These are phyloP conservation scores for Allantophomopsis cytisporea DNA, from an alignment of 2,329 filamentous ascomycete genomes.

Conservation along the genomic window DNA sequence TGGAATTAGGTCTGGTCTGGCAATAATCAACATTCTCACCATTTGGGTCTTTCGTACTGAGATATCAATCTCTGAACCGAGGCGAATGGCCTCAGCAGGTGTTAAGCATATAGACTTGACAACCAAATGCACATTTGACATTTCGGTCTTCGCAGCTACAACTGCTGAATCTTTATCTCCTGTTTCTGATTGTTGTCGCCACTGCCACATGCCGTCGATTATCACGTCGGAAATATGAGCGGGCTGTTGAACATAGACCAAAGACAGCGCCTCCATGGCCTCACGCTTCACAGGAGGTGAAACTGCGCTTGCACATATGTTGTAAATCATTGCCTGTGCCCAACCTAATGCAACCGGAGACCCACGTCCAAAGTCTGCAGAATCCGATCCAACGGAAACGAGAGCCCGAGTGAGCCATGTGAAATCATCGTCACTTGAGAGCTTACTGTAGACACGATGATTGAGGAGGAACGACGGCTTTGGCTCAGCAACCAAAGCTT, in stretches of 20 bases:
- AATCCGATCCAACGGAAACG: constrained; percentile 38
- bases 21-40: constrained; percentile 63
- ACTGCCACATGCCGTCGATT: constrained; percentile 65
- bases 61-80: constrained; percentile 27
- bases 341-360: constrained; percentile 51
- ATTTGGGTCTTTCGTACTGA: constrained; percentile 54
- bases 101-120: constrained; percentile 50
- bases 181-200: constrained; percentile 52
- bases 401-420: constrained; percentile 65
- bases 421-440: constrained; percentile 61
- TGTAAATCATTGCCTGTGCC: constrained; percentile 76
- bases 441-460: constrained; percentile 70
- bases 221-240: constrained; percentile 46
- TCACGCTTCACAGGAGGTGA: constrained; percentile 50
- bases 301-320: constrained; percentile 50
- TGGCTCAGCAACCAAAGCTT: constrained; percentile 55
- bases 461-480: constrained; percentile 85
- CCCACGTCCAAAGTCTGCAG: constrained; percentile 30
- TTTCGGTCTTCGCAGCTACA: constrained; percentile 48
- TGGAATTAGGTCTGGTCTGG: constrained; percentile 65
- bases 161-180: constrained; percentile 71
- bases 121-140: constrained; percentile 45
- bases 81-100: constrained; percentile 31
- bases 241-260: constrained; percentile 48
- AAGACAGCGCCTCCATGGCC: constrained; percentile 45